A percentile compares a stretch with the other conserved stretches of the same genome.
Evolutionary conservation across 306 rosid species (phyloP).

Genomic region (Alnus rubra): DNA sequence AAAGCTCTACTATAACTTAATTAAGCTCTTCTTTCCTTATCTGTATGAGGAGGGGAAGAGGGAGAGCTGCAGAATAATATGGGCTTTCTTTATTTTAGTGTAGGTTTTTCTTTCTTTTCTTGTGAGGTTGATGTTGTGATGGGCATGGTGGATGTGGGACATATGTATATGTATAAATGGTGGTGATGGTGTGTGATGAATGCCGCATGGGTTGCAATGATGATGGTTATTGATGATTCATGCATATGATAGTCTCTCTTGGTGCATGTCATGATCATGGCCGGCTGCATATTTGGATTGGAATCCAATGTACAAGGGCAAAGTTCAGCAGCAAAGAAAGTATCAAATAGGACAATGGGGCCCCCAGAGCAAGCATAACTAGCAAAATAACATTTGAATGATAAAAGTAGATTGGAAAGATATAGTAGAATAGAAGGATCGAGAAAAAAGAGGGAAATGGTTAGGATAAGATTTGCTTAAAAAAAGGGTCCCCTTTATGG

Average conservation of each 20-base stretch:
- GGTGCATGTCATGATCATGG: neutral
- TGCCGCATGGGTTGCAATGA: constrained; percentile 29
- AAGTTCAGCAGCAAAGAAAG: neutral
- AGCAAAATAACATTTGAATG: neutral
- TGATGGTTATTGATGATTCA: constrained; percentile 28
- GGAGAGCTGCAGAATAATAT: constrained; percentile 39
- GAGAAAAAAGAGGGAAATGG: neutral
- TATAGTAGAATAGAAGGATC: neutral
- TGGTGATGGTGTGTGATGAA: constrained; percentile 26
- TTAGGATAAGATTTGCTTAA: neutral
- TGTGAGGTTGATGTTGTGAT: constrained; percentile 28
- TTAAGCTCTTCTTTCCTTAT: constrained; percentile 27
- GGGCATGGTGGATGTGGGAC: constrained; percentile 17
- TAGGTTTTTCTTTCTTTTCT: constrained; percentile 11
- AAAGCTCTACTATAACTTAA: constrained; percentile 20
- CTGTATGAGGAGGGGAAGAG: constrained; percentile 29
- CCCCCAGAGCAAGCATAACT: neutral
- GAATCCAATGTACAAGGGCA: neutral
- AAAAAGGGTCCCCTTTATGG: neutral
- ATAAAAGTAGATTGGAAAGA: neutral
- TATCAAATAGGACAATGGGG: neutral
- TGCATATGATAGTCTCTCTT: constrained; percentile 19
- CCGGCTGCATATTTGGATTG: neutral
- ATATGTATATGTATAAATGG: constrained; percentile 31
- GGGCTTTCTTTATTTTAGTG: constrained; percentile 22